Base-by-base conservation (phyloP, 2,329 filamentous ascomycete species). In the Claviceps humidiphila region DNA sequence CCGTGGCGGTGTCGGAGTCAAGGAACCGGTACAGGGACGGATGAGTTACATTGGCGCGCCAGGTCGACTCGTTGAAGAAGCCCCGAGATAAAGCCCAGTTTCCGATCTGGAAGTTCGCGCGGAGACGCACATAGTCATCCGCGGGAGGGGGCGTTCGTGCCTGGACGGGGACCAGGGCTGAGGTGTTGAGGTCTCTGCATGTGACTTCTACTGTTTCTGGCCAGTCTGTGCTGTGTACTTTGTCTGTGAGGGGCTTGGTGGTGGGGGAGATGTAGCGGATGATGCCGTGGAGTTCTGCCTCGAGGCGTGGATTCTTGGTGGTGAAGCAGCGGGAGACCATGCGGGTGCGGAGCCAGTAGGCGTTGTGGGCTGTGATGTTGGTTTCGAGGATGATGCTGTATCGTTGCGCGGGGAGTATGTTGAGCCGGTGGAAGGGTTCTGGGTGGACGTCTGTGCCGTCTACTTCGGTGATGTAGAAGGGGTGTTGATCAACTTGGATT, bases 361-460 rank as follows among this genome's bases (percentile, higher is more conserved):
- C 69, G 16, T 74, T 64, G 5, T 65, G 62, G 0, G 71, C 69
- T 2, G 74, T 73, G 48, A 77, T 75, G 60, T 82, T 81, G 5
- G 82, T 73, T 1, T 77, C 76, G 1, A 89, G 60, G 0, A 88
- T 65, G 14, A 84, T 72, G 59, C 82, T 85, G 59, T 87, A 88
- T 14, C 85, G 75, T 61, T 89, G 85, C 0, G 84, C 84, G 1
- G 84, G 82, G 7, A 81, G 75, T 22, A 89, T 70, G 55, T 85
- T 82, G 51, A 89, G 66, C 55, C 80, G 76, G 38, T 77, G 72
- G 6, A 81, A 75, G 1, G 77, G 70, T 4, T 71, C 68, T 0
- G 84, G 81, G 53, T 80, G 73, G 1, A 86, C 77, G 39, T 80
- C 77, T 1, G 82, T 80, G 16, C 84, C 85, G 60, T 89, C 85